A percentile compares a stretch with the other conserved stretches of the same genome.
These are phyloP conservation scores for Parasarocladium wereldwijsianum DNA, from an alignment of 2,329 filamentous ascomycete genomes.

Conservation along the genomic window DNA sequence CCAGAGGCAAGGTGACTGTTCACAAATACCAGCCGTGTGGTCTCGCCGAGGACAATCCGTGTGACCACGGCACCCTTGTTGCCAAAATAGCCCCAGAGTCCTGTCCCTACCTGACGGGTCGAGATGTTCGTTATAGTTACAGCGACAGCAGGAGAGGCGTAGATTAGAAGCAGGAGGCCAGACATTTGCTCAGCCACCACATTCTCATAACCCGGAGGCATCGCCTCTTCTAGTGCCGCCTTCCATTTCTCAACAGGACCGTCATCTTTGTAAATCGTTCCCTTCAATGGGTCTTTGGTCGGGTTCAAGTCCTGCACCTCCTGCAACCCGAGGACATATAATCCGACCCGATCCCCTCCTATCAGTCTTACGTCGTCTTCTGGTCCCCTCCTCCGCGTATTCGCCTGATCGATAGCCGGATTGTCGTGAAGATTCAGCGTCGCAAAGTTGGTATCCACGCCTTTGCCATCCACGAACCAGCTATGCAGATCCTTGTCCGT, in stretches of 20 bases:
- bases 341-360: conserved; percentile 56
- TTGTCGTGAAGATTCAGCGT: conserved; percentile 32
- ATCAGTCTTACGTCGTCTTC: conserved; percentile 27
- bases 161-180: conserved; percentile 71
- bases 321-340: conserved; percentile 84
- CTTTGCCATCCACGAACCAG: conserved; percentile 76
- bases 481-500: conserved; percentile 75
- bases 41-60: conserved; percentile 74
- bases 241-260: conserved; percentile 67
- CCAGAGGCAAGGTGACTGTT: conserved; percentile 89
- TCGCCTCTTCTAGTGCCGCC: conserved; percentile 52
- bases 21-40: conserved; percentile 76
- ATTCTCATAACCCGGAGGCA: conserved; percentile 65
- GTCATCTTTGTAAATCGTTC: conserved; percentile 54
- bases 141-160: conserved; percentile 64
- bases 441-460: conserved; percentile 48
- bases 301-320: conserved; percentile 81
- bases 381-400: conserved; percentile 23
- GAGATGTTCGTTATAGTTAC: conserved; percentile 68
- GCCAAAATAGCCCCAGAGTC: conserved; percentile 81
- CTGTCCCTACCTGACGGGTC: conserved; percentile 73
- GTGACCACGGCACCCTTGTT: conserved; percentile 87
- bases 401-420: conserved; percentile 23
- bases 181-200: conserved; percentile 75
- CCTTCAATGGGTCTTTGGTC: conserved; percentile 60